Evolutionary conservation across 2,329 filamentous ascomycete genomes (phyloP), one percentile per base, ranked within the genome.

Genomic region (Ophiostoma australiae): DNA sequence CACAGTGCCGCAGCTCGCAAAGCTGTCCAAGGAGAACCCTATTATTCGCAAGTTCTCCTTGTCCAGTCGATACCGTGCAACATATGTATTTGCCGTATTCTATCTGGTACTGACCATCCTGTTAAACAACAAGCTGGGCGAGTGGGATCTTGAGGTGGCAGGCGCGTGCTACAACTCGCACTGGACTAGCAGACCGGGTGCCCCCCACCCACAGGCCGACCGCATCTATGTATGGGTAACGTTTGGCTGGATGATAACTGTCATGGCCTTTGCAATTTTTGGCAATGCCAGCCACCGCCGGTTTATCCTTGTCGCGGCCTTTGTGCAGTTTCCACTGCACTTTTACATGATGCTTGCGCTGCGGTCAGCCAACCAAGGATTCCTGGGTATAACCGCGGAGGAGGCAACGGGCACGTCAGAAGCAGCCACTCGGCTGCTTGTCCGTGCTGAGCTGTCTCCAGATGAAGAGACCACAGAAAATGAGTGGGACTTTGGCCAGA

Each of bases 291-390:
- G 70, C 3, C 70, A 72, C n/a, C 71, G 73, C 3, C 70, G 72
- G 58, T 72, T 71, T 20, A 76, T 79, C 41, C 73, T 79, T 33
- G 8, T 76, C 4, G 70, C 76, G 4, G 75, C 76, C 0, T 73
- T 76, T 23, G 44, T 78, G 39, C 77, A 79, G 70, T 78, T 78
- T 72, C 77, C 76, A 10, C 69, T 79, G 20, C 78, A 79, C 67
- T 72, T 79, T 4, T 79, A 79, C 73, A 77, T 78, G 74, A 75
- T 77, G 41, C 73, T 79, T 67, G 76, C 76, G 11, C 72, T 79
- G 67, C 75, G 78, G 17, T 71, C 75, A 35, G 77, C 76, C 15
- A 79, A 78, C 72, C 73, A 76, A 44, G 73, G 73, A n/a, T 73
- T 74, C 23, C 63, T 70, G 27, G 70, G 70, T 8, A 27, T 63